Evolutionary conservation across 192 early-diverging fungal genomes (phyloP), one percentile per base, ranked within the genome.

Genomic region (Podila epicladia): DNA sequence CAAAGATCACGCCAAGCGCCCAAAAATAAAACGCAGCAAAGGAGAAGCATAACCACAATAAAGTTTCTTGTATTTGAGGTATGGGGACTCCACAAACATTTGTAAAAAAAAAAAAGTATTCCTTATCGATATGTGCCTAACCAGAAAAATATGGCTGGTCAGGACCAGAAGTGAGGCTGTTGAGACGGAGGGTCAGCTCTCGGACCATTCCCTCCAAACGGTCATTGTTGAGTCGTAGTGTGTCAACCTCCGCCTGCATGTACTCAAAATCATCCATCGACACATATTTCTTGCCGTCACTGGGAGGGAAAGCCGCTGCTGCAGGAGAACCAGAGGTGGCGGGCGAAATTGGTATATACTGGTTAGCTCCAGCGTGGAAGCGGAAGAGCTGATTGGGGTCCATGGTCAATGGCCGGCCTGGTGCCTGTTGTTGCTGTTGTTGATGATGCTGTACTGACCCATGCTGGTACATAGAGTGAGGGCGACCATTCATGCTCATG

Each of bases 281-380:
- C 20, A 70, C 75, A 70, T 79, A 79, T 28, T 79, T 79, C 41
- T 79, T 79, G 24, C 71, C 20, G n/a, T 80, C 71, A 64, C n/a
- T 58, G 2, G 62, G 58, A 8, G 72, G 49, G 24, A 65, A 65
- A 51, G 50, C 65, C 2, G 67, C 20, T 8, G 50, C 37, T 22
- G 67, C 53, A 26, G 67, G 48, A 31, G 48, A 62, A 9, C 49
- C 41, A 31, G 65, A 41, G n/a, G 77, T 38, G 38, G 77, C 73
- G 49, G 77, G 71, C 17, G 77, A 73, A 17, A 73, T 22, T 68
- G 77, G 77, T 80, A 80, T 80, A 80, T 62, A 73, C 62, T 80
- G 77, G 61, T 73, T 73, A 22, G 71, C 71, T 31, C 29, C 45
- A 15, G 59, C 49, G 20, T 80, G 77, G 58, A 80, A 80, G 57